These are phyloP conservation scores for Bryoglossum gracile DNA, from an alignment of 495 filamentous ascomycete genomes.

Conservation along the genomic window DNA sequence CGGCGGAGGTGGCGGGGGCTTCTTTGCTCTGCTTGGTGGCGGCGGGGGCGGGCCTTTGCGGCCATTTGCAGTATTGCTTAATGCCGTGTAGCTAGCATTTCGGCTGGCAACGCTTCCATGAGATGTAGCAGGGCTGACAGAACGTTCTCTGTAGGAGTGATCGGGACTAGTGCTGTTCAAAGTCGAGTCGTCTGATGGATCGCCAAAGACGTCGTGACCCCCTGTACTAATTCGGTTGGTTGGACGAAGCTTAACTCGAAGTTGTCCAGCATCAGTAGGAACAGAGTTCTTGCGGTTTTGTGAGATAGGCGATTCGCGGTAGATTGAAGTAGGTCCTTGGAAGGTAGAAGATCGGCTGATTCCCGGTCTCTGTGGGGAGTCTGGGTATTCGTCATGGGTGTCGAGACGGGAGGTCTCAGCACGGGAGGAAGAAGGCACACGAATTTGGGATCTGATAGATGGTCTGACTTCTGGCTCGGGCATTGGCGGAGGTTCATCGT, in stretches of 20 bases:
- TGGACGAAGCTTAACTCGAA: slow-evolving; percentile 22
- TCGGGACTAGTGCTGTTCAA: slow-evolving; percentile 24
- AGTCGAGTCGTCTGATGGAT: slow-evolving; percentile 27
- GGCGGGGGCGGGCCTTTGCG: slow-evolving; percentile 25
- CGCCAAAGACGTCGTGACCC: slow-evolving; percentile 23
- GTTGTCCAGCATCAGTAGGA: slow-evolving; percentile 9
- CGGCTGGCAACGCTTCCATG: slow-evolving; percentile 18
- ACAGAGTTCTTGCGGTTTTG: slow-evolving; percentile 13
- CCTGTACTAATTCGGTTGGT: slow-evolving; percentile 18
- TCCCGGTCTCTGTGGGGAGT: slow-evolving; percentile 19
- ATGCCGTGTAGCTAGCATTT: slow-evolving; percentile 15
- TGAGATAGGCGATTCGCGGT: slow-evolving; percentile 19
- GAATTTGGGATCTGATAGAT: slow-evolving; percentile 47
- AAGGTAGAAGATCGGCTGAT: slow-evolving; percentile 20
- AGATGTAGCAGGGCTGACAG: slow-evolving; percentile 22
- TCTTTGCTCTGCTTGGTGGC: slow-evolving; percentile 22
- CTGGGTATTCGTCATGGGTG: slow-evolving; percentile 15
- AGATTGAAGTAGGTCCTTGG: slow-evolving; percentile 24
- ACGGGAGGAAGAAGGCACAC: slow-evolving; percentile 19
- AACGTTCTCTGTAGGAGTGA: slow-evolving; percentile 22
- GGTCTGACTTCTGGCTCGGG: slow-evolving; percentile 43
- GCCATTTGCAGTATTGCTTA: slow-evolving; percentile 11
- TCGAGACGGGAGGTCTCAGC: slow-evolving; percentile 7
- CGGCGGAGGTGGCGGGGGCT: slow-evolving; percentile 24
- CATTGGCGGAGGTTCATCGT: slow-evolving; percentile 31